These are phyloP conservation scores for Theileria annulata DNA, from an alignment of 169 alveolate genomes.

Conservation along the genomic window DNA sequence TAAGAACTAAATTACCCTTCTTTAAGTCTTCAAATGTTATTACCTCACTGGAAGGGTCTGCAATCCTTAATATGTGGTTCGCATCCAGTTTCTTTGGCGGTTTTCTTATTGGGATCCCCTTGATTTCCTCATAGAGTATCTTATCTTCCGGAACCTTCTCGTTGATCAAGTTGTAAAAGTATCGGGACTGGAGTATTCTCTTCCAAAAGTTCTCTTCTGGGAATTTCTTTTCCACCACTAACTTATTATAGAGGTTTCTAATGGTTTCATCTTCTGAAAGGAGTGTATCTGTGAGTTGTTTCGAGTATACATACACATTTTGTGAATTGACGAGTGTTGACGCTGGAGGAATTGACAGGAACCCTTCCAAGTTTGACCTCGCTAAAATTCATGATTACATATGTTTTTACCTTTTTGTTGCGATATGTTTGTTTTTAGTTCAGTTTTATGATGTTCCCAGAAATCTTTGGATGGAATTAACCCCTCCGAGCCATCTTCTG, in stretches of 20 bases:
- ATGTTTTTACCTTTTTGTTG: constrained; percentile 32
- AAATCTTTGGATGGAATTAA: constrained; percentile 53
- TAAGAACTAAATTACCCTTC: constrained; percentile 20
- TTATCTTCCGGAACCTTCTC: constrained; percentile 55
- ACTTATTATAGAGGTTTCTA: constrained; percentile 37
- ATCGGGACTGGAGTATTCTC: constrained; percentile 47
- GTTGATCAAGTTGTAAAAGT: constrained; percentile 57
- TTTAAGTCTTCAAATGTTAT: constrained; percentile 25
- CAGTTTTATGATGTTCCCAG: constrained; percentile 63
- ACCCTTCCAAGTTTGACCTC: constrained; percentile 60
- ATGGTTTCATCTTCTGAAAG: constrained; percentile 65
- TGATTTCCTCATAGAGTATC: constrained; percentile 56
- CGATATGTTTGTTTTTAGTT: constrained; percentile 14
- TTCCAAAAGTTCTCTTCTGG: constrained; percentile 67
- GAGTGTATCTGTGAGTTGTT: constrained; percentile 40
- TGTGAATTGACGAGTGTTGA: constrained; percentile 49
- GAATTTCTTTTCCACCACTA: constrained; percentile 34
- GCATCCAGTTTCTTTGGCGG: neutral
- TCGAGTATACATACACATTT: constrained; percentile 24
- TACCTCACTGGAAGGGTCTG: constrained; percentile 45
- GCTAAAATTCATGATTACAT: constrained; percentile 4
- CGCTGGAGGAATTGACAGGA: constrained; percentile 59
- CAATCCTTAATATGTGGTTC: constrained; percentile 17
- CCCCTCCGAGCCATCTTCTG: constrained; percentile 34
- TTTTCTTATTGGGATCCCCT: constrained; percentile 56